Evolutionary conservation across 2,329 filamentous ascomycete species (phyloP), one percentile per base, ranked within the genome.

Genomic region (Phaeophleospora eucalypticola): DNA sequence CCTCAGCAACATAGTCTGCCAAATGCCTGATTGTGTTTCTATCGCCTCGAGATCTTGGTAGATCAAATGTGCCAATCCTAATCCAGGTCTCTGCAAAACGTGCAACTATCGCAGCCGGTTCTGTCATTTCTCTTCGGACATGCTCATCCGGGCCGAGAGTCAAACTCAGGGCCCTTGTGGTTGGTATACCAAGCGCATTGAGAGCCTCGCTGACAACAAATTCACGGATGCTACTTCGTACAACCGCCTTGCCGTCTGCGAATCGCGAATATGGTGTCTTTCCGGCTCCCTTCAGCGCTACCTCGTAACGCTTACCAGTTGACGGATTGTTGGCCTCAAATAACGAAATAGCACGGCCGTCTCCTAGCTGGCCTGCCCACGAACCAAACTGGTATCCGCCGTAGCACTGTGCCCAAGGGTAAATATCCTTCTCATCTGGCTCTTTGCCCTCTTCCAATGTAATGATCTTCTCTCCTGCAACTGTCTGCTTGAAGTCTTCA

Each of bases 331-430:
- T 91, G 18, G 83, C 81, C 68, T 98, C 93, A 61, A 97, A 97
- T 1, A 98, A 75, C 29, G 88, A 95, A 58, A 98, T 97, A 21
- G 90, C 93, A 45, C 93, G 80, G 32, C 93, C 93, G 64, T 98
- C 93, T 35, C 93, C 93, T 1, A 98, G 80, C 68, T 98, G 93
- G 4, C 93, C 90, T 3, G 93, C 93, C 91, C 91, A 98, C 56
- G 86, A 82, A 4, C 93, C 93, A 48, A 71, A 69, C 41, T 70
- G 68, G 58, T 77, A 73, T 46, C 91, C 91, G 47, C 93, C 93
- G 66, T 98, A 98, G 71, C 93, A 97, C 70, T 98, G 93, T 24
- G 93, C 90, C 93, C 93, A 98, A 0, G 93, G 91, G 65, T 98
- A 98, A 36, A 93, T 82, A 16, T 86, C 85, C 48, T 81, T 72